Base-by-base conservation (phyloP, 1,284 basidiomycete species). In the Uromyces viciae-fabae region DNA sequence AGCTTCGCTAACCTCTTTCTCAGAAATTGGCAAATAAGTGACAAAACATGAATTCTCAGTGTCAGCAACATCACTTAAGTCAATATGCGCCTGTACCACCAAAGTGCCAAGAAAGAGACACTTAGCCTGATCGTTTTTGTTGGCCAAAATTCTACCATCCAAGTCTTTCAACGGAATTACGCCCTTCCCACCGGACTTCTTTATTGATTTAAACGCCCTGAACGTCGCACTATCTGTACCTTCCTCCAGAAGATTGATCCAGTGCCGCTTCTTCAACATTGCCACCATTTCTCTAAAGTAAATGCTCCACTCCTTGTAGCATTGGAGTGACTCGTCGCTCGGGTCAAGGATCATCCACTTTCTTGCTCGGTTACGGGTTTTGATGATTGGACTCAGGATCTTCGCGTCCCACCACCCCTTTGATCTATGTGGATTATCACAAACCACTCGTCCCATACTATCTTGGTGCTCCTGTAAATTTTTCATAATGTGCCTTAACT, bases 71-170 rank as follows among this genome's bases (percentile, higher is more conserved):
- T 74, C 43, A 17, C 9, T 38, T 4, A 33, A 7, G 28, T 58
- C 19, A 8, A 14, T 33, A 15, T 11, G 33, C 11, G 17, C n/a
- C n/a, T 75, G 25, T 9, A 36, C 25, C 33, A 75, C 33, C 2
- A 22, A 75, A 9, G 73, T 75, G 19, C 73, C 73, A 2, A 42
- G 31, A 43, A 58, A 75, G 7, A 75, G 33, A n/a, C 58, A 14
- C 38, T 33, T n/a, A 36, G 73, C 73, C 43, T 75, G 52, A 5
- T 25, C 28, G 19, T 74, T 38, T 33, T 56, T 74, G 8, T 52
- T 40, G 0, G 33, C 17, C 14, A 31, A 11, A 15, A 74, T 7
- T 4, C 1, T 54, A 22, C 72, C 54, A 56, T 74, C 33, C 40
- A 8, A 3, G 25, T 58, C 22, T 22, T 56, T 56, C 8, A 74